A percentile compares a stretch with the other conserved stretches of the same genome.
Conservation (phyloP, 306 rosid species). For the Cyclanthera cordifolia region DNA sequence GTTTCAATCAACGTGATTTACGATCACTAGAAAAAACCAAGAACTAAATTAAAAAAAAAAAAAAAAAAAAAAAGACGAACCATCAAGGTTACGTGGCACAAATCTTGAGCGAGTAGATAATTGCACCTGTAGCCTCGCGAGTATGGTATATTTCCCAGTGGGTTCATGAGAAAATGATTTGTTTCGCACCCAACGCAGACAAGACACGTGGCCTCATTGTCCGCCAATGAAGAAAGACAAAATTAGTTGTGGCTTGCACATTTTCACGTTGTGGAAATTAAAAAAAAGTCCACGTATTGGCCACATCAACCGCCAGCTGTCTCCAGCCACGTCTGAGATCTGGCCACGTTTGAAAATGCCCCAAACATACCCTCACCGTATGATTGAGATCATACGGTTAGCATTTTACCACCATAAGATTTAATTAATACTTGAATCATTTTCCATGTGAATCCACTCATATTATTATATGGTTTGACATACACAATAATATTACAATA, state of each 20-base stretch:
- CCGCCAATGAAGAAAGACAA: constrained; percentile 10
- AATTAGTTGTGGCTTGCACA: constrained; percentile 10
- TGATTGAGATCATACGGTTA: background rate
- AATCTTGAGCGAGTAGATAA: background rate
- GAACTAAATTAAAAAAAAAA: no score
- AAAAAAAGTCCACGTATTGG: constrained; percentile 9
- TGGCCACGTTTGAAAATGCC: constrained; percentile 5
- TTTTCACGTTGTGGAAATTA: constrained; percentile 8
- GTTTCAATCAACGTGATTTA: background rate
- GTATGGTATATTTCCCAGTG: background rate
- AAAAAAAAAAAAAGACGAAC: background rate
- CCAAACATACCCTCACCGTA: background rate
- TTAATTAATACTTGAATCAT: background rate
- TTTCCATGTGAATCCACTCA: background rate
- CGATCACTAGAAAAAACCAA: background rate
- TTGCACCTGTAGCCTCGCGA: background rate
- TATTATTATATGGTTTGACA: constrained; percentile 3
- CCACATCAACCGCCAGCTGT: constrained; percentile 16
- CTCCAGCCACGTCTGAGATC: constrained; percentile 12
- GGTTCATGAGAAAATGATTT: constrained; percentile 1
- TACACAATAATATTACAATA: background rate
- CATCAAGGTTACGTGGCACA: background rate
- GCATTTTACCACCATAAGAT: background rate
- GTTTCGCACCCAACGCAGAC: constrained; percentile 2
- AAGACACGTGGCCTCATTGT: constrained; percentile 12